Evolutionary conservation across 129 eudicot genomes (phyloP).

Genomic region (Sambucus nigra): DNA sequence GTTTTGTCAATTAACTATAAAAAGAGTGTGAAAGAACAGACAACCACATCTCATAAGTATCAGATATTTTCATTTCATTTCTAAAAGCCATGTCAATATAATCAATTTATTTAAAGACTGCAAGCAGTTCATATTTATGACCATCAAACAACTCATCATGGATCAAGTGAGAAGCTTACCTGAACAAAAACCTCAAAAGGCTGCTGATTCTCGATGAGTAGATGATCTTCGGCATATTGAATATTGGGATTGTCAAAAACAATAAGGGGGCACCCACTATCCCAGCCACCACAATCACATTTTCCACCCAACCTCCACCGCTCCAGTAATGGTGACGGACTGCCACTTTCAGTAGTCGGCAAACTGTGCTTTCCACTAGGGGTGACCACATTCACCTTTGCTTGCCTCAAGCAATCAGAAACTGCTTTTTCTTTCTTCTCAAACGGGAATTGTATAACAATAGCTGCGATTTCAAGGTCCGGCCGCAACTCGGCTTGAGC

Average conservation of each 20-base stretch:
- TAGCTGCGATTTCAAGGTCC: constrained; percentile 66
- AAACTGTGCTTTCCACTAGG: constrained; percentile 69
- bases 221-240: constrained; percentile 23
- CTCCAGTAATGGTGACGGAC: constrained; percentile 74
- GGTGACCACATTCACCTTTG: constrained; percentile 57
- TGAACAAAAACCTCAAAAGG: constrained; percentile 52
- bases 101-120: too few species aligned
- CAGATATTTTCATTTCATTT: too few species aligned
- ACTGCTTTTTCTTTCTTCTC: constrained; percentile 47
- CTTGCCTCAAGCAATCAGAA: constrained; percentile 21
- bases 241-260: constrained; percentile 46
- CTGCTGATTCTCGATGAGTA: constrained; percentile 17
- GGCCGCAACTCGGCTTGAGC: constrained; percentile 53
- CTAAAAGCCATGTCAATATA: too few species aligned
- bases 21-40: not conserved
- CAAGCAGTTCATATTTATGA: not conserved
- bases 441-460: constrained; percentile 55
- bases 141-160: not conserved
- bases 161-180: constrained; percentile 27
- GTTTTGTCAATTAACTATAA: not conserved
- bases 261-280: constrained; percentile 75
- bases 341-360: constrained; percentile 46
- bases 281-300: constrained; percentile 98
- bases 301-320: constrained; percentile 83
- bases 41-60: not conserved